phyloP scores from a whole-genome alignment of 805 yeast genomes.

The Phaffomyces antillensis region DNA sequence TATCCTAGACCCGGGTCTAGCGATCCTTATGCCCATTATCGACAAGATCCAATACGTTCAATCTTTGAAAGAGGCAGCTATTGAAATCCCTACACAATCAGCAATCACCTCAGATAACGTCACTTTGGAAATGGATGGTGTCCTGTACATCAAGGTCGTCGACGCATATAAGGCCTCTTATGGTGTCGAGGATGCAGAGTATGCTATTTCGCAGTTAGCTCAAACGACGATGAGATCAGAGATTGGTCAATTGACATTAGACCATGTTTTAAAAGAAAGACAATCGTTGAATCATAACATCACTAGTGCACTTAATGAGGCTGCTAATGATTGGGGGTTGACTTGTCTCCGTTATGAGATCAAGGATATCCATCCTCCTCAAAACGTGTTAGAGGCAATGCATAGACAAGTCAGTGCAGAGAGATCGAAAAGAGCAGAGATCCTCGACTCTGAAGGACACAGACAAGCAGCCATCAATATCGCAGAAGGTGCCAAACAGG shows the following conservation, averaged over 20 bases:
- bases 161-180: slow-evolving; percentile 84
- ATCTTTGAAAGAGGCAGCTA: slow-evolving; percentile 75
- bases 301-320: slow-evolving; percentile 74
- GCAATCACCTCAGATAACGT: slow-evolving; percentile 87
- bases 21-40: slow-evolving; percentile 61
- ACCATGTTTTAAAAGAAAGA: slow-evolving; percentile 71
- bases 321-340: slow-evolving; percentile 82
- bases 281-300: slow-evolving; percentile 66
- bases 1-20: slow-evolving; percentile 69
- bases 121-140: slow-evolving; percentile 78
- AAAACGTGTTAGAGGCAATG: slow-evolving; percentile 82
- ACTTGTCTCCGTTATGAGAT: slow-evolving; percentile 79
- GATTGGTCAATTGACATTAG: slow-evolving; percentile 76
- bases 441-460: slow-evolving; percentile 79
- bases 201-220: slow-evolving; percentile 78
- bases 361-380: slow-evolving; percentile 83
- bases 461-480: slow-evolving; percentile 74
- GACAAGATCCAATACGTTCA: slow-evolving; percentile 79
- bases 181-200: slow-evolving; percentile 84
- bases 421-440: slow-evolving; percentile 80
- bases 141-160: slow-evolving; percentile 65
- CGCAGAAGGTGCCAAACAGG: slow-evolving; percentile 74
- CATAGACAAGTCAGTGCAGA: slow-evolving; percentile 87
- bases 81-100: slow-evolving; percentile 76
- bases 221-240: slow-evolving; percentile 90